Conservation (phyloP, 305 asterid genomes). For the Fraxinus sp. region DNA sequence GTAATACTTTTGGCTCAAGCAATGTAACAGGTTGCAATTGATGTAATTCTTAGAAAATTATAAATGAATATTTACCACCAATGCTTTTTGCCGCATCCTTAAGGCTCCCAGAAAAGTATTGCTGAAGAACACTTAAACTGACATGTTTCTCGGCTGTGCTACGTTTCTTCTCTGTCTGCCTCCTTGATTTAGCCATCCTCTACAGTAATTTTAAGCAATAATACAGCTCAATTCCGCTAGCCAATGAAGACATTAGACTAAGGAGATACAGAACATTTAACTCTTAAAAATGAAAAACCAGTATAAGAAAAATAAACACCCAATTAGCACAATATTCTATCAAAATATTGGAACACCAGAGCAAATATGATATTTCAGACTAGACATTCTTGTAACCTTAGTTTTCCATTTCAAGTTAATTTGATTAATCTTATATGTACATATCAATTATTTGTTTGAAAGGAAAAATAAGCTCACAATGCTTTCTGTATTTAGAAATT, state of each 20-base stretch:
- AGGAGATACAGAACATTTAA: background rate
- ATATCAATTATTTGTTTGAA: too few relatives aligned
- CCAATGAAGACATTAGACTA: background rate
- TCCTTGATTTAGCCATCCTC: conserved; percentile 36
- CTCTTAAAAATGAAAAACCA: background rate
- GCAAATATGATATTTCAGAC: background rate
- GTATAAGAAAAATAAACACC: background rate
- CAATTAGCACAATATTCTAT: too few relatives aligned
- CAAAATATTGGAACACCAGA: background rate
- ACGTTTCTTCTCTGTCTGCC: conserved; percentile 48
- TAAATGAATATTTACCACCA: conserved; percentile 51
- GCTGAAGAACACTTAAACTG: conserved; percentile 69
- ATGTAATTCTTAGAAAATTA: background rate
- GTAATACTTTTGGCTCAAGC: background rate
- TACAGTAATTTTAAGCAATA: conserved; percentile 21
- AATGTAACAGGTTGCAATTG: background rate
- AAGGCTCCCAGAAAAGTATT: conserved; percentile 72
- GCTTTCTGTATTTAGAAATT: background rate
- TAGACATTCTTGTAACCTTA: background rate
- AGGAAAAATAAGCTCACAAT: background rate
- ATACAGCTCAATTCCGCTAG: background rate
- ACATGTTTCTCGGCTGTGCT: conserved; percentile 64
- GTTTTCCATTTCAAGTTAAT: background rate
- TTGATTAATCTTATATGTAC: background rate
- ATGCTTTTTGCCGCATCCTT: conserved; percentile 82